phyloP scores from a whole-genome alignment of 768 basidiomycete species.

The Rhizopogon rudus region DNA sequence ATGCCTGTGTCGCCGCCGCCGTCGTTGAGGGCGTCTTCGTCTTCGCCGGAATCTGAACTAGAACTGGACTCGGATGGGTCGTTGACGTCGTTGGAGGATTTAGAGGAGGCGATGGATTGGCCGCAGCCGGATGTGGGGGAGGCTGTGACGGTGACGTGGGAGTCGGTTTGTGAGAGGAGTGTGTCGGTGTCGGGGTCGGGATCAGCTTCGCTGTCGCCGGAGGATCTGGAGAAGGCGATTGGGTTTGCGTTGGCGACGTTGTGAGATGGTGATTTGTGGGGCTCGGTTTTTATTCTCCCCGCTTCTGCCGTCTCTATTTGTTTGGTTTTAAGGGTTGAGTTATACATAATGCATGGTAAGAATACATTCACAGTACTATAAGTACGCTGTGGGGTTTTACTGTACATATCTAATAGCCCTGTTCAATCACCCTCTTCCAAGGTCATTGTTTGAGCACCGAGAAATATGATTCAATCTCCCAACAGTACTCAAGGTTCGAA shows the following conservation, averaged over 20 bases:
- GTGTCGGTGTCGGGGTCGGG: neutral
- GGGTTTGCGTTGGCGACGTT: slow-evolving; percentile 15
- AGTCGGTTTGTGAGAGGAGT: slow-evolving; percentile 3
- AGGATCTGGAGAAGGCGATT: slow-evolving; percentile 20
- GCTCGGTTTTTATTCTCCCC: too few relatives aligned
- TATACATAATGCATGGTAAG: too few relatives aligned
- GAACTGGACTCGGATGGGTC: slow-evolving; percentile 9
- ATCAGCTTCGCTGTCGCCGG: slow-evolving; percentile 11
- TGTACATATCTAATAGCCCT: too few relatives aligned
- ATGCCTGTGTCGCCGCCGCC: slow-evolving; percentile 11
- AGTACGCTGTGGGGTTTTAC: too few relatives aligned
- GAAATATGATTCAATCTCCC: too few relatives aligned
- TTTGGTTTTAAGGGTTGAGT: too few relatives aligned
- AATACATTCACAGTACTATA: too few relatives aligned
- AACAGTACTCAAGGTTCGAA: too few relatives aligned
- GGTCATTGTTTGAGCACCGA: too few relatives aligned
- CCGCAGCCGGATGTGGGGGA: slow-evolving; percentile 29
- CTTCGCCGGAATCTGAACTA: neutral
- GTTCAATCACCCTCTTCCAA: too few relatives aligned
- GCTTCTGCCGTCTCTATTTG: too few relatives aligned
- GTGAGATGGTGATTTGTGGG: neutral
- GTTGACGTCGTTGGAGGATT: slow-evolving; percentile 7
- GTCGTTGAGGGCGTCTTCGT: slow-evolving; percentile 10
- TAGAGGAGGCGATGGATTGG: slow-evolving; percentile 14
- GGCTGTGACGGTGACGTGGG: slow-evolving; percentile 16